Evolutionary conservation across 345 rosid genomes (phyloP).

Genomic region (Ceriops zippeliana): DNA sequence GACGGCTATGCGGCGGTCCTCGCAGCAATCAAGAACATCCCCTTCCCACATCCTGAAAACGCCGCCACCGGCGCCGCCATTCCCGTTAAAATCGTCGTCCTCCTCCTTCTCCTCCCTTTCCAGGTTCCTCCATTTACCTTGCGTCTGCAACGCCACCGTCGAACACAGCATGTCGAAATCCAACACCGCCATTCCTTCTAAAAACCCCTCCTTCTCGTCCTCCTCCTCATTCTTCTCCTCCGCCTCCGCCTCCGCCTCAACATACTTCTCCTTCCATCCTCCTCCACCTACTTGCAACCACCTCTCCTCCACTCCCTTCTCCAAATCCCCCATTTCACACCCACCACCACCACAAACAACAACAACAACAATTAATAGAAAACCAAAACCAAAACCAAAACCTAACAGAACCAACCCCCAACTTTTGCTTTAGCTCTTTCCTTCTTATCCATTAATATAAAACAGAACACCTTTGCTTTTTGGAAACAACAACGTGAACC

Average conservation of each 20-base stretch:
- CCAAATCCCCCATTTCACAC: constrained; percentile 19
- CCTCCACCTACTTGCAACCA: background rate
- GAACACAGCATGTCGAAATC: constrained; percentile 92
- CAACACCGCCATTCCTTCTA: constrained; percentile 63
- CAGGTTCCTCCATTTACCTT: constrained; percentile 69
- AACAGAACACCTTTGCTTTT: background rate
- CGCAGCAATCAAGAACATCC: constrained; percentile 68
- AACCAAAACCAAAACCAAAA: background rate
- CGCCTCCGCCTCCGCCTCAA: constrained; percentile 6
- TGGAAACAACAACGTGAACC: background rate
- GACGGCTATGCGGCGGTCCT: constrained; percentile 70
- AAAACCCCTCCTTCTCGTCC: constrained; percentile 41
- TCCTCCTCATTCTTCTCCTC: constrained; percentile 18
- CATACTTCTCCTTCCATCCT: constrained; percentile 24
- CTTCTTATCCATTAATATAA: background rate
- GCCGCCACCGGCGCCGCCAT: constrained; percentile 48
- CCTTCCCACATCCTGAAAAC: constrained; percentile 98
- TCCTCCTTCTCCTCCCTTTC: constrained; percentile 19
- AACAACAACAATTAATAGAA: background rate
- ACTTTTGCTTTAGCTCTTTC: background rate
- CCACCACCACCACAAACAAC: background rate
- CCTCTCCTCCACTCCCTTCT: constrained; percentile 1
- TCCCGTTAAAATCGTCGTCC: constrained; percentile 13
- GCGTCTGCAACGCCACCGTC: constrained; percentile 84
- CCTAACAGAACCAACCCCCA: background rate